Conservation (phyloP, 805 yeast species). For the Zygotorulaspora florentina region DNA sequence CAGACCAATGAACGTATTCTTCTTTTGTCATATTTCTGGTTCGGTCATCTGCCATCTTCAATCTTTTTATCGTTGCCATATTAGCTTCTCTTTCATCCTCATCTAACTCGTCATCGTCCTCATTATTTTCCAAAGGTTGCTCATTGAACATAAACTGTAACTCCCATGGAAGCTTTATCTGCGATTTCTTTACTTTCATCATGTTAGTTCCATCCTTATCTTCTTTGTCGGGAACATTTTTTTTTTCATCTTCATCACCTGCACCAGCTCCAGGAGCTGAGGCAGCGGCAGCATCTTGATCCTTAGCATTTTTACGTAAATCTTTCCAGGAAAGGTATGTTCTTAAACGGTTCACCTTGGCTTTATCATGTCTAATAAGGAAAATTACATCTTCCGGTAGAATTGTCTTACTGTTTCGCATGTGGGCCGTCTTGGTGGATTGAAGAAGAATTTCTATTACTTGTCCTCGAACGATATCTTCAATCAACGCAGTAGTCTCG, state of each 20-base stretch:
- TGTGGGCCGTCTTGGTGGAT: slow-evolving; percentile 70
- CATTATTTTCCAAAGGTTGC: slow-evolving; percentile 71
- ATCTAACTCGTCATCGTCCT: slow-evolving; percentile 64
- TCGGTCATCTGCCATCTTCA: slow-evolving; percentile 90
- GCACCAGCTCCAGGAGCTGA: slow-evolving; percentile 49
- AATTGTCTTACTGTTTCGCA: slow-evolving; percentile 78
- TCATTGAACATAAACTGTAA: slow-evolving; percentile 89
- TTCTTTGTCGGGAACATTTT: slow-evolving; percentile 30
- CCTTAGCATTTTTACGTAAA: slow-evolving; percentile 76
- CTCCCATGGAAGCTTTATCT: slow-evolving; percentile 92
- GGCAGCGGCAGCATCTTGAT: slow-evolving; percentile 60
- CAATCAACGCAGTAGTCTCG: slow-evolving; percentile 87
- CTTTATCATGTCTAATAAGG: slow-evolving; percentile 85
- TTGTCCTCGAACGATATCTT: slow-evolving; percentile 92
- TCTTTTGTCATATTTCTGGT: slow-evolving; percentile 92
- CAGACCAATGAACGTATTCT: slow-evolving; percentile 98
- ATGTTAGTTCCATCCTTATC: slow-evolving; percentile 42
- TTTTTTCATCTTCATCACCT: slow-evolving; percentile 39
- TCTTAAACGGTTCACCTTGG: slow-evolving; percentile 85
- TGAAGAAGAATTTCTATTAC: slow-evolving; percentile 81
- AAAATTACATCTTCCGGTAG: slow-evolving; percentile 92
- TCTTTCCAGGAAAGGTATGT: slow-evolving; percentile 97
- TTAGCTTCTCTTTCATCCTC: slow-evolving; percentile 90
- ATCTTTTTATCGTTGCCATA: slow-evolving; percentile 77
- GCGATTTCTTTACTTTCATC: slow-evolving; percentile 65